Base-by-base conservation (phyloP, 2,329 filamentous ascomycete species). In the Rhexocercosporidium sp. region DNA sequence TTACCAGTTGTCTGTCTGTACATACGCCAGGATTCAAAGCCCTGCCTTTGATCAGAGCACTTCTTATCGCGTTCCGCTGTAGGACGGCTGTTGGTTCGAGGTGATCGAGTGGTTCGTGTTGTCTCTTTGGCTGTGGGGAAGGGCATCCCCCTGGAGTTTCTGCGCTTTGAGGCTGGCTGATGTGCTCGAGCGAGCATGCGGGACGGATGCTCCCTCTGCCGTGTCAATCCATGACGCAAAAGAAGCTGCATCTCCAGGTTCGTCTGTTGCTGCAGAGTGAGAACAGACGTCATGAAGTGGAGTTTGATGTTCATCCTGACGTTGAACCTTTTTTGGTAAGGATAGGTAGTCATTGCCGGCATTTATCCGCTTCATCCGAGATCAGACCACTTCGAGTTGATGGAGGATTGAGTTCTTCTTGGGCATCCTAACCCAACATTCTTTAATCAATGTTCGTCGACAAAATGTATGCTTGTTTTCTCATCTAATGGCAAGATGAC, bases 1-100 rank as follows among this genome's bases (percentile, higher is more conserved):
- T 29, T 47, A 49, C 59, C 64, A 62, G 47, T 54, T 53, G 46
- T 34, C 64, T 46, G 46, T n/a, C 37, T 47, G n/a, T 37, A 46
- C 27, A 64, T 59, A 41, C 53, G 53, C 65, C 59, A 44, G 60
- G 65, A 53, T 63, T 51, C 11, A 12, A 60, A 53, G 47, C 39
- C 51, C 56, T 59, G 44, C 25, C 27, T 49, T 34, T 37, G 18
- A 27, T 59, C 51, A 57, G 39, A 64, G 41, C 41, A 22, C 14
- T 46, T 29, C 51, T 63, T 29, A 56, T 41, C 20, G 49, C 14
- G 46, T 56, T 31, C 25, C 51, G 29, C 31, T 37, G 31, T 49
- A 59, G 51, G 29, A 44, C 25, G 59, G 41, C 27, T 53, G 27
- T 14, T 37, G 41, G 41, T 44, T 59, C 27, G 27, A 22, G 25